These are phyloP conservation scores for Trametes sanguinea DNA, from an alignment of 768 basidiomycete species.

Conservation along the genomic window DNA sequence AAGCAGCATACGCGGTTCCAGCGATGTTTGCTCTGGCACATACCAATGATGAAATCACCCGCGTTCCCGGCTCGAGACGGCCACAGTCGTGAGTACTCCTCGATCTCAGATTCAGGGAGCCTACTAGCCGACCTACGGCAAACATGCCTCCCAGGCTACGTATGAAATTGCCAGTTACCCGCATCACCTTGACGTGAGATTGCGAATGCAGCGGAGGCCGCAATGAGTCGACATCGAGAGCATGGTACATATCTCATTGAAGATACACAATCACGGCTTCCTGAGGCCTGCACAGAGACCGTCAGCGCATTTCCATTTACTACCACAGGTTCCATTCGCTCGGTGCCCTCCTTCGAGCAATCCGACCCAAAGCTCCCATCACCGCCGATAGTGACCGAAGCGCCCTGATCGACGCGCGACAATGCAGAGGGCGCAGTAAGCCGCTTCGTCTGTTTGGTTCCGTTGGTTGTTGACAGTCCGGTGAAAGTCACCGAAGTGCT, in stretches of 20 bases:
- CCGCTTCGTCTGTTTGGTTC: slow-evolving; percentile 32
- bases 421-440: slow-evolving; percentile 40
- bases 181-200: neutral
- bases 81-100: too few species aligned
- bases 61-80: too few species aligned
- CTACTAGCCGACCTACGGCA: too few species aligned
- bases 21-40: too few species aligned
- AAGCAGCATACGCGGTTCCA: too few species aligned
- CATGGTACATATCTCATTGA: slow-evolving; percentile 7
- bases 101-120: too few species aligned
- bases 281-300: slow-evolving; percentile 36
- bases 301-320: slow-evolving; percentile 29
- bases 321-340: slow-evolving; percentile 30
- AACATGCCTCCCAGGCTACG: too few species aligned
- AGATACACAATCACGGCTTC: slow-evolving; percentile 41
- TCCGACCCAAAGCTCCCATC: slow-evolving; percentile 33
- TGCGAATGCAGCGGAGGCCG: neutral
- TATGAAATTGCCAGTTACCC: too few species aligned
- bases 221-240: too few species aligned
- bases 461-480: slow-evolving; percentile 27
- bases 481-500: slow-evolving; percentile 33
- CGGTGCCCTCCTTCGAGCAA: slow-evolving; percentile 32
- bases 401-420: slow-evolving; percentile 36
- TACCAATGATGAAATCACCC: too few species aligned
- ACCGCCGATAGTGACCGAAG: slow-evolving; percentile 38